A percentile compares a stretch with the other conserved stretches of the same genome.
Conservation (phyloP, 2,329 filamentous ascomycete genomes). For the Dothistroma pini region DNA sequence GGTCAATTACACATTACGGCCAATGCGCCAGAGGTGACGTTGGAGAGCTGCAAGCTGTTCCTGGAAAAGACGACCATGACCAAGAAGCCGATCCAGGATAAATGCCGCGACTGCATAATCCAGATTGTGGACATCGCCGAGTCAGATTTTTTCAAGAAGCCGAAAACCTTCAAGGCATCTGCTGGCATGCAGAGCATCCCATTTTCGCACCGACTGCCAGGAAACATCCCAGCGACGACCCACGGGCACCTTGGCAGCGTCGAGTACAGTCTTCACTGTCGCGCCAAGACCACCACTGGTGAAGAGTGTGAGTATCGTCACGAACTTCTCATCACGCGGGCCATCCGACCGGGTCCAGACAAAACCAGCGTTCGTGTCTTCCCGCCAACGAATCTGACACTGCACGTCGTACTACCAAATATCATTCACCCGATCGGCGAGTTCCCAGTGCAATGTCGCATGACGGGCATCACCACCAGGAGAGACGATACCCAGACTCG, state of each 20-base stretch:
- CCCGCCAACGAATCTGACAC: slow-evolving; percentile 90
- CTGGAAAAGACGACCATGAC: slow-evolving; percentile 68
- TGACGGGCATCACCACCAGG: slow-evolving; percentile 77
- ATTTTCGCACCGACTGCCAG: slow-evolving; percentile 81
- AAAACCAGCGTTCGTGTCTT: slow-evolving; percentile 93
- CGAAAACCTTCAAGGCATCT: slow-evolving; percentile 40
- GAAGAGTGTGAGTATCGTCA: slow-evolving; percentile 64
- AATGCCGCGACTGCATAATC: slow-evolving; percentile 73
- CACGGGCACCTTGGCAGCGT: slow-evolving; percentile 70
- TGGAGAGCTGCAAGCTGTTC: slow-evolving; percentile 69
- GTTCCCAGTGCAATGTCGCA: slow-evolving; percentile 72
- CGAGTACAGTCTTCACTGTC: slow-evolving; percentile 72
- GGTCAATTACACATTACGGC: slow-evolving; percentile 75
- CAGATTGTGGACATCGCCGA: slow-evolving; percentile 70
- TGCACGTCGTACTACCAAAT: slow-evolving; percentile 74
- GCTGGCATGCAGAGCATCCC: slow-evolving; percentile 71
- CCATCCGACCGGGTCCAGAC: slow-evolving; percentile 72
- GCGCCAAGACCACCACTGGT: slow-evolving; percentile 57
- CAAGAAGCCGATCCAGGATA: slow-evolving; percentile 74
- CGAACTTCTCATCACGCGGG: slow-evolving; percentile 71
- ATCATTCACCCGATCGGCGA: slow-evolving; percentile 82
- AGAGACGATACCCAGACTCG: slow-evolving; percentile 68
- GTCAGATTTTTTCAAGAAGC: slow-evolving; percentile 69
- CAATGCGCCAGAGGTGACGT: slow-evolving; percentile 58
- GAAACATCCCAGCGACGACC: slow-evolving; percentile 79